These are phyloP conservation scores for Naganishia antarctica DNA, from an alignment of 768 basidiomycete species.

Conservation along the genomic window DNA sequence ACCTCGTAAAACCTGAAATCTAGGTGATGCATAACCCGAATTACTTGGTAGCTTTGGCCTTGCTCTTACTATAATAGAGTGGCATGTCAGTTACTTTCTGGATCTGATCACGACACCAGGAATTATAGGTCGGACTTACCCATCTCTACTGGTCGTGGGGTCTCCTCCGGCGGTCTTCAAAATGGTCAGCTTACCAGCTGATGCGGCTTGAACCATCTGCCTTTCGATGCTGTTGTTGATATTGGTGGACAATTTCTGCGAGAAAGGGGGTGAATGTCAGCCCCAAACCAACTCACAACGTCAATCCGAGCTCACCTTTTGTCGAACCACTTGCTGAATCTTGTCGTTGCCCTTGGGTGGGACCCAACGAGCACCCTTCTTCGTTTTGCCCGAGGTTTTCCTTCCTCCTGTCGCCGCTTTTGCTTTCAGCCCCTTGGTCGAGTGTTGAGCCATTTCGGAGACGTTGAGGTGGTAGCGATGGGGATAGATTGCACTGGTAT, in stretches of 20 bases:
- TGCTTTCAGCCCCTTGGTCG: conserved; percentile 22
- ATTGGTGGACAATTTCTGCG: conserved; percentile 77
- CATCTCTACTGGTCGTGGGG: conserved; percentile 1
- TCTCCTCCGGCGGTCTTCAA: conserved; percentile 53
- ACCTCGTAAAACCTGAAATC: neutral
- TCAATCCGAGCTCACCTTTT: conserved; percentile 13
- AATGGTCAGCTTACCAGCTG: conserved; percentile 81
- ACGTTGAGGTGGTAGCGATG: too few species aligned
- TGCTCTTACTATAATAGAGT: too few species aligned
- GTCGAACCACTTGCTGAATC: conserved; percentile 13
- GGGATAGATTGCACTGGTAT: too few species aligned
- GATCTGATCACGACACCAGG: too few species aligned
- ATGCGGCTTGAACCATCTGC: conserved; percentile 85
- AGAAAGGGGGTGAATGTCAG: neutral
- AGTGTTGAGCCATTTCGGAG: conserved; percentile 19
- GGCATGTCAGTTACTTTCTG: too few species aligned
- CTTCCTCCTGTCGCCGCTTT: conserved; percentile 24
- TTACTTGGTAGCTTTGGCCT: conserved; percentile 18
- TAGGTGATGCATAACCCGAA: neutral
- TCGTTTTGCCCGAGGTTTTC: conserved; percentile 22
- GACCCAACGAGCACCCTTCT: conserved; percentile 18
- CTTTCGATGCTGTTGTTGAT: conserved; percentile 87
- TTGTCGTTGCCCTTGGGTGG: conserved; percentile 19
- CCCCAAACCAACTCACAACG: neutral
- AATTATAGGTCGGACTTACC: too few species aligned